Base-by-base conservation (phyloP, 345 rosid species). In the Eutrema heterophyllum region DNA sequence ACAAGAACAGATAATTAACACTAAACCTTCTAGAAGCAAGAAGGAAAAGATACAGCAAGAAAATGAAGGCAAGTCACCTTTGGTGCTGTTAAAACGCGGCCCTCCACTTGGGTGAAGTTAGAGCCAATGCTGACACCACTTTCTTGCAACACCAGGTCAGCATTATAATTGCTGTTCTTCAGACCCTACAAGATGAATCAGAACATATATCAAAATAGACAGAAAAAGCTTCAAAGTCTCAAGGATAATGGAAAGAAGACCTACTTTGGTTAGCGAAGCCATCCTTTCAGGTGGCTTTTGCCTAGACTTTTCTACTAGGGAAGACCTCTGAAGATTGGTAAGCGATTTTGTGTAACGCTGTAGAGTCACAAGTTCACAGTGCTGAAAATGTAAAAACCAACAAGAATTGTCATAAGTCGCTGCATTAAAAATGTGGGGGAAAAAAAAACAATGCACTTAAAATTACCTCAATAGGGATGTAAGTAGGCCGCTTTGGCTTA, bases 221-320 rank as follows among this genome's bases (percentile, higher is more conserved):
- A 54, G 33, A 77, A 66, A 15, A 35, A 7, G 12, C 7, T 54
- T 40, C 6, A 27, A 14, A 68, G 35, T 45, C 14, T 63, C 35
- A 53, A n/a, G 13, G 45, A 39, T 54, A 29, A 48, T 6, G 14
- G 2, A 39, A 46, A 54, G 15, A 56, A 62, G 14, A 76, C 87
- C 5, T 81, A 94, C 97, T 64, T 80, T 79, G 27, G 96, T 82
- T 69, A 91, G 81, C 18, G 66, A 81, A 43, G n/a, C 41, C 97
- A 94, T 94, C 76, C 97, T 87, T 60, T 94, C 97, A 44, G 73
- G 88, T 38, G 98, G 98, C 83, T 87, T 94, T 81, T 94, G 97
- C 77, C 98, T 87, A 16, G 98, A 94, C 64, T 88, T 91, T 72
- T 91, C 98, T 29, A 89, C 97, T 44, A 94, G 78, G 2, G 96